Conservation (phyloP, 805 yeast genomes). For the Saturnispora quitensis region DNA sequence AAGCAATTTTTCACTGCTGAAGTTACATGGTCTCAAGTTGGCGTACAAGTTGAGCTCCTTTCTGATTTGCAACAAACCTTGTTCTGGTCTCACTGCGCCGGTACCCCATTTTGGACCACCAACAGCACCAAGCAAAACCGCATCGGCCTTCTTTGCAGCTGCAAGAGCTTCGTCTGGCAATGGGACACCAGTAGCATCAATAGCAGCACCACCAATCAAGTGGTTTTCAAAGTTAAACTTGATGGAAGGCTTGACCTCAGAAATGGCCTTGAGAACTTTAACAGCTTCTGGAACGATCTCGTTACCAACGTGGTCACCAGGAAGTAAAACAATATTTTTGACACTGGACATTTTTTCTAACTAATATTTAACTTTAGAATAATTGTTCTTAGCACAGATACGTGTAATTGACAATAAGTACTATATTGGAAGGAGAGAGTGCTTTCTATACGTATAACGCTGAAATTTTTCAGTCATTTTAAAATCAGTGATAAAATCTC, state of each 20-base stretch:
- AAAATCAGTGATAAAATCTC: not conserved
- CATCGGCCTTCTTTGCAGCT: slow-evolving; percentile 82
- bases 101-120: slow-evolving; percentile 99
- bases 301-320: slow-evolving; percentile 96
- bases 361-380: not conserved
- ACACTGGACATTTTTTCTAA: slow-evolving; percentile 14
- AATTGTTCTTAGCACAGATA: not conserved
- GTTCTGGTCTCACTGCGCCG: slow-evolving; percentile 93
- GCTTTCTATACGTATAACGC: not conserved
- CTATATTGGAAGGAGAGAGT: not conserved
- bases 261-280: slow-evolving; percentile 78
- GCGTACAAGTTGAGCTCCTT: slow-evolving; percentile 93
- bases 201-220: slow-evolving; percentile 96
- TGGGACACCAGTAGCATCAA: slow-evolving; percentile 93
- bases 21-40: slow-evolving; percentile 93
- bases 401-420: not conserved
- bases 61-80: slow-evolving; percentile 87
- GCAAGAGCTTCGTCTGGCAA: slow-evolving; percentile 76
- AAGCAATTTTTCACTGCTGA: slow-evolving; percentile 74
- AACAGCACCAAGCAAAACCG: slow-evolving; percentile 95
- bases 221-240: slow-evolving; percentile 74
- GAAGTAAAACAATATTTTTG: slow-evolving; percentile 77
- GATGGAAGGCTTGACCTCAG: slow-evolving; percentile 43
- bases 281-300: slow-evolving; percentile 87
- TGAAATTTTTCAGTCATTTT: not conserved